phyloP scores from a whole-genome alignment of 164 flowering plant species.

The Amborella trichopoda region DNA sequence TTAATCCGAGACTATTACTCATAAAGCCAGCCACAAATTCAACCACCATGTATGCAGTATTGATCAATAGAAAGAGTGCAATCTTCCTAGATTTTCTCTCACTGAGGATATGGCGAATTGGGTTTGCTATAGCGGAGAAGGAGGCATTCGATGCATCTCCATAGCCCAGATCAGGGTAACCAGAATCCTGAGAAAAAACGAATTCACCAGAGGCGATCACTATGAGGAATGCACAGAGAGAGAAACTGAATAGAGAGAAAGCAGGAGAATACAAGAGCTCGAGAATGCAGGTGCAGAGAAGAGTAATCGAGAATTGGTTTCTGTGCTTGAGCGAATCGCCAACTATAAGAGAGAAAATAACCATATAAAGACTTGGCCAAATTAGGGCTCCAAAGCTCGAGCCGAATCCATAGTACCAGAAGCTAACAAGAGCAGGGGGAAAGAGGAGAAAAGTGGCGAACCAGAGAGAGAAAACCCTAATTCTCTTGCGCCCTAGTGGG shows the following conservation, averaged over 20 bases:
- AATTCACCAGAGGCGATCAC: slow-evolving; percentile 66
- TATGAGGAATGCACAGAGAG: slow-evolving; percentile 53
- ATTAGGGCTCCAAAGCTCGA: slow-evolving; percentile 36
- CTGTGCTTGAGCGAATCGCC: slow-evolving; percentile 34
- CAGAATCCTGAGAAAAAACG: too few relatives aligned
- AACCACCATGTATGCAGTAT: slow-evolving; percentile 86
- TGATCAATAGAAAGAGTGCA: slow-evolving; percentile 85
- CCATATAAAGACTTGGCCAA: slow-evolving; percentile 85
- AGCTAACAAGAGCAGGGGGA: slow-evolving; percentile 54
- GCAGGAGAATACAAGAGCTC: slow-evolving; percentile 82
- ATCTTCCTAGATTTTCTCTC: slow-evolving; percentile 91
- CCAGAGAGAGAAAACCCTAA: slow-evolving; percentile 53
- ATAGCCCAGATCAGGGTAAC: slow-evolving; percentile 49
- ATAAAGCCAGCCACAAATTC: slow-evolving; percentile 93
- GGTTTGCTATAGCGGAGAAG: slow-evolving; percentile 33
- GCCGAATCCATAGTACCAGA: slow-evolving; percentile 30
- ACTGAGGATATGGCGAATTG: slow-evolving; percentile 68
- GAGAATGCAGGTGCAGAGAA: slow-evolving; percentile 57
- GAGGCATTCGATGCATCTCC: slow-evolving; percentile 38
- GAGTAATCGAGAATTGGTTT: slow-evolving; percentile 52
- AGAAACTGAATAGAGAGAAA: slow-evolving; percentile 70
- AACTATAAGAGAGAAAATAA: slow-evolving; percentile 84
- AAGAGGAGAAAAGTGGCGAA: slow-evolving; percentile 53
- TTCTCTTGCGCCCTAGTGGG: slow-evolving; percentile 52
- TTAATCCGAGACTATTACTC: slow-evolving; percentile 97